phyloP scores from a whole-genome alignment of 129 eudicot species.

The Helichrysum umbraculigerum region DNA sequence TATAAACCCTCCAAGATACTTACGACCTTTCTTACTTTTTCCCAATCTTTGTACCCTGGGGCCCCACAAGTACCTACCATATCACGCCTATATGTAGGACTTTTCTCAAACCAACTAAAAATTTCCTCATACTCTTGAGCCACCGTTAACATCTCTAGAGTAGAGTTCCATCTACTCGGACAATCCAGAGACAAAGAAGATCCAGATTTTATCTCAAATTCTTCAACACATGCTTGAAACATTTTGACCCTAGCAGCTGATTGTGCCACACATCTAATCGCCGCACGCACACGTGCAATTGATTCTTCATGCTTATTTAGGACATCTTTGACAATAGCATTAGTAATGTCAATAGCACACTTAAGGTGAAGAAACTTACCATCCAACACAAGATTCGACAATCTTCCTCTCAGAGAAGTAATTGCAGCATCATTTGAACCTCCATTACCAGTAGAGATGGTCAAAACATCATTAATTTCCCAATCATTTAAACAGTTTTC shows the following conservation, averaged over 20 bases:
- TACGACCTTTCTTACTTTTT: no score
- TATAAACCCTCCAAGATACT: not conserved
- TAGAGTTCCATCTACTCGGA: not conserved
- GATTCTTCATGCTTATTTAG: not conserved
- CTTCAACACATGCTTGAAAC: not conserved
- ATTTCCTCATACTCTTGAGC: not conserved
- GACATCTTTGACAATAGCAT: not conserved
- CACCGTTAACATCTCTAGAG: not conserved
- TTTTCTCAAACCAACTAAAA: not conserved
- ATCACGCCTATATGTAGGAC: not conserved
- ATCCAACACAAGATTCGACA: not conserved
- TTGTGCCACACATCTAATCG: not conserved
- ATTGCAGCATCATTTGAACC: not conserved
- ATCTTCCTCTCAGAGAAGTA: constrained; percentile 1
- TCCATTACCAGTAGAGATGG: not conserved
- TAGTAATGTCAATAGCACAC: not conserved
- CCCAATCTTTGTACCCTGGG: not conserved
- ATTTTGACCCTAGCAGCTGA: not conserved
- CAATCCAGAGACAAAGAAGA: not conserved
- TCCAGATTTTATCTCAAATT: not conserved
- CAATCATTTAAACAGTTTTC: not conserved
- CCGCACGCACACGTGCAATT: no score
- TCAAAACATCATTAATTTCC: not conserved
- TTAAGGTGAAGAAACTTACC: constrained; percentile 1
- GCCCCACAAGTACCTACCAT: not conserved